Evolutionary conservation across 305 asterid species (phyloP), one percentile per base, ranked within the genome.

Genomic region (Fraxinus sp.): DNA sequence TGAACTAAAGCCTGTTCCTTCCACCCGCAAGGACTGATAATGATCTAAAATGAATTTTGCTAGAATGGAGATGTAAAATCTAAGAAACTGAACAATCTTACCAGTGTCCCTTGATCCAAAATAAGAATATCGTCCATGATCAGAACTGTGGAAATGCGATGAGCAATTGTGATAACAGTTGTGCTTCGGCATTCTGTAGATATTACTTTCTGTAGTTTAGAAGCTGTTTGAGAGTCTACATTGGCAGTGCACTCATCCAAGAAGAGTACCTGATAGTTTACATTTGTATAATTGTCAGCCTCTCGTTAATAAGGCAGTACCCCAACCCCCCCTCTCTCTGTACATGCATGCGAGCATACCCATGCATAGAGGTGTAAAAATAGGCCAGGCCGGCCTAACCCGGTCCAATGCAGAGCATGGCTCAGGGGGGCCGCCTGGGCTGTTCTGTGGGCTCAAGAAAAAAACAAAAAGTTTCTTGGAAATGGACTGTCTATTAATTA

Each of bases 241-340:
- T 89, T 94, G 13, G 98, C 98, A 0, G 98, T 96, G 88, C 99
- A 96, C 81, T 96, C 99, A n/a, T 96, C 99, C 89, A 96, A 88
- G 86, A 97, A 94, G 6, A 96, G 92, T 18, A 96, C 91, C 99
- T 93, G 91, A 83, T 79, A 73, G 14, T 80, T 36, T 81, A 82
- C 39, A 33, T 5, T 36, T 74, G 6, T 28, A 13, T 59, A 59
- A 18, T 20, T 22, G 30, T 59, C 30, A 59, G 32, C 71, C 30
- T 59, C 26, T 59, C 5, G 30, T 20, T 59, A 22, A 59, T 22
- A 59, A 59, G 32, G 26, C 5, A 59, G 32, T 59, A 6, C 32
- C 71, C 68, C 10, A 6, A 1, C 1, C 68, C 24, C 26, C 3
- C 26, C 66, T 8, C 1, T 57, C 68, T 20, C 3, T 59, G 30